Evolutionary conservation across 164 flowering plant species (phyloP), one percentile per base, ranked within the genome.

Genomic region (Pachysandra terminalis): DNA sequence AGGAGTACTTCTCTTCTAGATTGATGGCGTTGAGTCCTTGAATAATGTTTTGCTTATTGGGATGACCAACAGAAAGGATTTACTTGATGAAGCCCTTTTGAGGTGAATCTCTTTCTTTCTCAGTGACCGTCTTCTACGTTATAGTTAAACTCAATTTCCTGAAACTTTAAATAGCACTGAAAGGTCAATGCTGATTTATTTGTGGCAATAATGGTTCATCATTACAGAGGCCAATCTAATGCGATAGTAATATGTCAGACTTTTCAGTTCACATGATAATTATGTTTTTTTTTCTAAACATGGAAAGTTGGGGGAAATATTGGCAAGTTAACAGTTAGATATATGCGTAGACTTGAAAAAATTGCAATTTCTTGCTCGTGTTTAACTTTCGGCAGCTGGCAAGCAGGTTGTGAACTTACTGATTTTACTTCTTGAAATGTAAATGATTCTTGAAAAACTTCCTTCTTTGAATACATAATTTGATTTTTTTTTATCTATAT

Each of bases 11-110:
- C 23, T 62, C 73, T 64, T 76, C 32, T 82, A 93, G 97, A 95
- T 95, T 73, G 98, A 95, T 82, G 96, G 97, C 59, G 98, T 95
- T 73, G 98, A 95, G 79, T 78, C 98, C 14, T 74, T 95, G 71
- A 95, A 95, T 71, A 95, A 95, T 83, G 98, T 95, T 61, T 78
- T 95, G 82, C 94, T 95, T 65, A 95, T 95, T 77, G 97, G 98
- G 65, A 95, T 95, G 98, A 95, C 98, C 53, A 95, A 95, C 82
- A 85, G 98, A 77, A 95, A 88, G 74, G 98, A 95, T 84, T 75
- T 95, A 78, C 86, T 91, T 75, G 98, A 91, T 80, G 98, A 95
- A 81, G 98, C 98, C 21, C 97, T 95, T 79, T 45, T 95, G 71
- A 87, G 98, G 97, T 93, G 52, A 61, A 28, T 58, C 27, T 56